Conservation (phyloP, 495 filamentous ascomycete species). For the Daldinia childiae region DNA sequence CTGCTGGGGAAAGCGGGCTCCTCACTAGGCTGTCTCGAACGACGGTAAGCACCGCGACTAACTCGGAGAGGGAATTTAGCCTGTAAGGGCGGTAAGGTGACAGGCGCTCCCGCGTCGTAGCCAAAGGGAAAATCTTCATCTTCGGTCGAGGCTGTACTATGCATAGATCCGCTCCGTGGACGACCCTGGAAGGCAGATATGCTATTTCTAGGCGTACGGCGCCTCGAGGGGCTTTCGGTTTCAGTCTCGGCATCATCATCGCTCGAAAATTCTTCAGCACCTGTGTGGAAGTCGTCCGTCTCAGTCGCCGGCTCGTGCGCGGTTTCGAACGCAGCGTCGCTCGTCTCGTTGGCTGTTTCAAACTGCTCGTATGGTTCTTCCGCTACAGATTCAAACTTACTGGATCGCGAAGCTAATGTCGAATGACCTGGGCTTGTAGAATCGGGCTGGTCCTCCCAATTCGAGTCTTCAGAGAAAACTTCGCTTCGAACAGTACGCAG, state of each 20-base stretch:
- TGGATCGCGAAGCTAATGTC: conserved; percentile 45
- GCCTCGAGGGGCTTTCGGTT: conserved; percentile 72
- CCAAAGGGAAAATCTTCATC: conserved; percentile 67
- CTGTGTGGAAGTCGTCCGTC: conserved; percentile 94
- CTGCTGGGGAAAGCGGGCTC: conserved; percentile 62
- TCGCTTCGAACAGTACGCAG: conserved; percentile 79
- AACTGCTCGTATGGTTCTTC: conserved; percentile 68
- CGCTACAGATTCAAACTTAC: conserved; percentile 35
- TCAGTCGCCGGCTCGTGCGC: conserved; percentile 85
- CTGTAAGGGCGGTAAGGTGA: conserved; percentile 68
- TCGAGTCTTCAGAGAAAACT: conserved; percentile 74
- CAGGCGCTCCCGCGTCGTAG: conserved; percentile 63
- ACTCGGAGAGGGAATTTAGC: conserved; percentile 72
- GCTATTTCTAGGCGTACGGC: conserved; percentile 53
- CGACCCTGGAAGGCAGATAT: conserved; percentile 37
- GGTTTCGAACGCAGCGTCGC: conserved; percentile 86
- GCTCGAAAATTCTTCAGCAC: conserved; percentile 82
- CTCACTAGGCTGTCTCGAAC: conserved; percentile 72
- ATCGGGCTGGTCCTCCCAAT: conserved; percentile 85
- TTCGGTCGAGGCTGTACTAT: conserved; percentile 91
- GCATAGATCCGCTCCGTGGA: conserved; percentile 69
- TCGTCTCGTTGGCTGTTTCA: conserved; percentile 85
- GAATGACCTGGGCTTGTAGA: conserved; percentile 44
- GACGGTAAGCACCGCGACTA: conserved; percentile 68
- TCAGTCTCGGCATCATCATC: conserved; percentile 82